Percentiles rank a stretch among this genome's conserved stretches.
These are phyloP conservation scores for Trametes cingulata DNA, from an alignment of 768 basidiomycete species.

Conservation along the genomic window DNA sequence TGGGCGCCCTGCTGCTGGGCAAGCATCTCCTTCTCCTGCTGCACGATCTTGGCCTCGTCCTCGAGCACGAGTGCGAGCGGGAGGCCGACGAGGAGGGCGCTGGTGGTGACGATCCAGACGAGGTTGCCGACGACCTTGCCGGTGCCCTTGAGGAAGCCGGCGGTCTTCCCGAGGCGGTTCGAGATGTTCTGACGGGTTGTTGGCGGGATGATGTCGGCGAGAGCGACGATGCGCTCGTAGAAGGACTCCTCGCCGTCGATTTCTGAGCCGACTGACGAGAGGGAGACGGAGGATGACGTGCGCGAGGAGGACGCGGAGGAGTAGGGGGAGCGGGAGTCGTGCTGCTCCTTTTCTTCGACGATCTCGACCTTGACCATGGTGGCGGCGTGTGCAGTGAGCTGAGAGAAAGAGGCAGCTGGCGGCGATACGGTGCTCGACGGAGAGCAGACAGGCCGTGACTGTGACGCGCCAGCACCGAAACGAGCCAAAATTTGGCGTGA, in stretches of 20 bases:
- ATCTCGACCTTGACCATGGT: conserved; percentile 94
- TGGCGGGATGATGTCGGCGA: conserved; percentile 96
- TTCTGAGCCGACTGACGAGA: conserved; percentile 79
- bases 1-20: conserved; percentile 93
- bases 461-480: neutral
- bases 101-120: conserved; percentile 94
- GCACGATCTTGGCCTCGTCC: conserved; percentile 92
- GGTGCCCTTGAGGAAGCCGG: conserved; percentile 63
- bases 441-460: neutral
- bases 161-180: conserved; percentile 58
- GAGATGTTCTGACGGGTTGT: conserved; percentile 78
- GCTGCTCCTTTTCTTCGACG: conserved; percentile 76
- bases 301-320: conserved; percentile 73
- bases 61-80: conserved; percentile 92
- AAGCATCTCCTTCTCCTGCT: conserved; percentile 92
- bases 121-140: conserved; percentile 80
- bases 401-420: conserved; percentile 2
- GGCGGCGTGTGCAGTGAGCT: conserved; percentile 9
- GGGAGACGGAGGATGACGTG: conserved; percentile 68
- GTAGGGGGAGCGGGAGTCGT: conserved; percentile 62
- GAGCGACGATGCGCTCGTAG: conserved; percentile 83
- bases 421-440: conserved; percentile 1
- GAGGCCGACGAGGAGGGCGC: conserved; percentile 89
- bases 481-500: conserved; percentile 9
- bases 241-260: conserved; percentile 76